A percentile compares a stretch with the other conserved stretches of the same genome.
Evolutionary conservation across 805 yeast species (phyloP).

Genomic region (Candida pini): DNA sequence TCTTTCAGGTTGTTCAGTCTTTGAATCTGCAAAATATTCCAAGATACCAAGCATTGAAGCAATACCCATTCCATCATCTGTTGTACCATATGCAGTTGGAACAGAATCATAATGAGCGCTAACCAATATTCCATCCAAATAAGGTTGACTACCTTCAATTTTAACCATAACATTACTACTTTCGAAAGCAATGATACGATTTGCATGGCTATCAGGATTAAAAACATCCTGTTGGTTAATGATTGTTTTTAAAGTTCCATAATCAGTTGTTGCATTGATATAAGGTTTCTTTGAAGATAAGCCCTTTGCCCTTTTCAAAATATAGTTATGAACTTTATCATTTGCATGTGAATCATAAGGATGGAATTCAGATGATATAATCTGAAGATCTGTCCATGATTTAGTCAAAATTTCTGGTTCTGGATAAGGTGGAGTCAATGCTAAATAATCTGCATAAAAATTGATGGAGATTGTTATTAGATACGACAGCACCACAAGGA

Average conservation of each 20-base stretch:
- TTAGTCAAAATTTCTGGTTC: constrained; percentile 33
- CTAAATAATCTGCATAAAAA: constrained; percentile 31
- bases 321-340: constrained; percentile 67
- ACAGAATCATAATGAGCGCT: constrained; percentile 91
- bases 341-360: constrained; percentile 77
- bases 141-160: constrained; percentile 55
- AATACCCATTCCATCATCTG: constrained; percentile 90
- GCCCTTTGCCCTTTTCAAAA: constrained; percentile 37
- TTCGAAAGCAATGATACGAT: constrained; percentile 68
- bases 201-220: constrained; percentile 34
- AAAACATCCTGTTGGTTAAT: constrained; percentile 48
- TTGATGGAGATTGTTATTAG: constrained; percentile 31
- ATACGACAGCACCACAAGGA: constrained; percentile 46
- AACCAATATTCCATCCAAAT: constrained; percentile 61
- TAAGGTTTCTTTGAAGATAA: constrained; percentile 27
- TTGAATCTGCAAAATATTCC: constrained; percentile 34
- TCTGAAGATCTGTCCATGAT: constrained; percentile 71
- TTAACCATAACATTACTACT: constrained; percentile 76
- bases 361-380: constrained; percentile 61
- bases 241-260: constrained; percentile 32
- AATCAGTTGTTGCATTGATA: constrained; percentile 36
- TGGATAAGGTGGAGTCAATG: constrained; percentile 39
- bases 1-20: constrained; percentile 51
- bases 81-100: constrained; percentile 80
- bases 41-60: constrained; percentile 74